phyloP scores from a whole-genome alignment of 2,329 filamentous ascomycete species.

The Talaromyces albobiverticillius region DNA sequence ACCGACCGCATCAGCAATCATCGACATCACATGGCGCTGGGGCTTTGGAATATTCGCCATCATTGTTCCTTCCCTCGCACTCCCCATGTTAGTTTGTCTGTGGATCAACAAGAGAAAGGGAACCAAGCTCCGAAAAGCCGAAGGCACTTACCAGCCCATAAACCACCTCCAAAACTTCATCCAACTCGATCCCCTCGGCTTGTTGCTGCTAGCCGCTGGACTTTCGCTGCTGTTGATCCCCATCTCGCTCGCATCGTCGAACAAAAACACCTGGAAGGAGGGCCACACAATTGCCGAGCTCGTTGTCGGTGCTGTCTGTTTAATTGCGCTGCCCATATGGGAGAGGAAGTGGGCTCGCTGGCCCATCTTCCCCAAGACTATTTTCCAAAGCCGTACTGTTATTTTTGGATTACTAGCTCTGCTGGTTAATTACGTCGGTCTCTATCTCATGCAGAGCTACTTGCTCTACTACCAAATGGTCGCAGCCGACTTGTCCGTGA shows the following conservation, averaged over 20 bases:
- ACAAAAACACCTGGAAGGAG: slow-evolving; percentile 6
- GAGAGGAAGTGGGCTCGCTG: slow-evolving; percentile 7
- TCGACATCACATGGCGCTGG: slow-evolving; percentile 10
- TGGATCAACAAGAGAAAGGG: slow-evolving; percentile 11
- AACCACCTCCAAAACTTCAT: slow-evolving; percentile 10
- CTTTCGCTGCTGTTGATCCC: slow-evolving; percentile 8
- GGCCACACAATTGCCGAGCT: slow-evolving; percentile 3
- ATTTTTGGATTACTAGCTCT: slow-evolving; percentile 8
- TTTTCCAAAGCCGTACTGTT: slow-evolving; percentile 6
- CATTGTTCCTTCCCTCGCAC: slow-evolving; percentile 3
- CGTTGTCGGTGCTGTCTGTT: slow-evolving; percentile 2
- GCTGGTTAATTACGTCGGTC: slow-evolving; percentile 7
- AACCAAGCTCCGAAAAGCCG: slow-evolving; percentile 1
- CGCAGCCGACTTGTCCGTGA: slow-evolving; percentile 7
- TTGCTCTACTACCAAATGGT: slow-evolving; percentile 6
- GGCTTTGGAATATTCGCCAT: slow-evolving; percentile 11
- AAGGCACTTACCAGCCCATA: slow-evolving; percentile 5
- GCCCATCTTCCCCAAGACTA: slow-evolving; percentile 4
- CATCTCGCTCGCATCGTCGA: slow-evolving; percentile 5
- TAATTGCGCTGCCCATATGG: slow-evolving; percentile 5
- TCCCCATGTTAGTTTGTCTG: slow-evolving; percentile 2
- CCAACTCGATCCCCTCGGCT: slow-evolving; percentile 8
- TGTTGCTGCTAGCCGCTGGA: slow-evolving; percentile 2
- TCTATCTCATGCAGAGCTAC: slow-evolving; percentile 10
- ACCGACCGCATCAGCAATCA: slow-evolving; percentile 2